phyloP scores from a whole-genome alignment of 306 rosid genomes.

The Begonia peltatifolia region DNA sequence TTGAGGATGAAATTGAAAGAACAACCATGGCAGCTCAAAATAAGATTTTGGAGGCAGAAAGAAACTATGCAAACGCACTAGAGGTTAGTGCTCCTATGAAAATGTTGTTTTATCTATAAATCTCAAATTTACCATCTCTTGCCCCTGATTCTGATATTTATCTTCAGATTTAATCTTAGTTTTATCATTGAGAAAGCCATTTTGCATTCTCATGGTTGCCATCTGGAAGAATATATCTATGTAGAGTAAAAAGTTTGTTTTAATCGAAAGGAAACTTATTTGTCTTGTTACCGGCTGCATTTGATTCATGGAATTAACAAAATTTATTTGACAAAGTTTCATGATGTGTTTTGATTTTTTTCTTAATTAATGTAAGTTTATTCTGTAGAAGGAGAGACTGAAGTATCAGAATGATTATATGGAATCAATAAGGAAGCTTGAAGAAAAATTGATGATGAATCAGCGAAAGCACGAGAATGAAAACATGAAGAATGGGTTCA shows the following conservation, averaged over 20 bases:
- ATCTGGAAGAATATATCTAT: too few species aligned
- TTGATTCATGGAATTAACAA: too few species aligned
- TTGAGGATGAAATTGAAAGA: constrained; percentile 77
- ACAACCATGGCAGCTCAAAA: constrained; percentile 44
- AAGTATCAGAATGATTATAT: constrained; percentile 78
- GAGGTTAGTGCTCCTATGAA: constrained; percentile 40
- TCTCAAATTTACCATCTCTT: too few species aligned
- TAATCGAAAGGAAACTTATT: too few species aligned
- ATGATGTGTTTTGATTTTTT: too few species aligned
- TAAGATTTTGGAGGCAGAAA: constrained; percentile 66
- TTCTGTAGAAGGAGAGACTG: constrained; percentile 57
- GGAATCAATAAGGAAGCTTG: constrained; percentile 87
- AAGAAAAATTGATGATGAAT: constrained; percentile 51
- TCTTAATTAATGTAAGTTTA: constrained; percentile 10
- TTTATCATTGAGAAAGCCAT: too few species aligned
- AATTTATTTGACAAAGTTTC: background rate
- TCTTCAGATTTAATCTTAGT: too few species aligned
- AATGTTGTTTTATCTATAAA: too few species aligned
- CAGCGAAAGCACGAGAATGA: constrained; percentile 28
- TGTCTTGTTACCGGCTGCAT: too few species aligned
- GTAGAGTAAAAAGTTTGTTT: too few species aligned
- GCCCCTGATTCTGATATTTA: too few species aligned
- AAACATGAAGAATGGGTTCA: constrained; percentile 4
- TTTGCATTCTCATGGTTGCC: too few species aligned
- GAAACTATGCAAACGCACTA: constrained; percentile 49